A percentile compares a stretch with the other conserved stretches of the same genome.
These are phyloP conservation scores for Kingdonia uniflora DNA, from an alignment of 164 flowering plant species.

Conservation along the genomic window DNA sequence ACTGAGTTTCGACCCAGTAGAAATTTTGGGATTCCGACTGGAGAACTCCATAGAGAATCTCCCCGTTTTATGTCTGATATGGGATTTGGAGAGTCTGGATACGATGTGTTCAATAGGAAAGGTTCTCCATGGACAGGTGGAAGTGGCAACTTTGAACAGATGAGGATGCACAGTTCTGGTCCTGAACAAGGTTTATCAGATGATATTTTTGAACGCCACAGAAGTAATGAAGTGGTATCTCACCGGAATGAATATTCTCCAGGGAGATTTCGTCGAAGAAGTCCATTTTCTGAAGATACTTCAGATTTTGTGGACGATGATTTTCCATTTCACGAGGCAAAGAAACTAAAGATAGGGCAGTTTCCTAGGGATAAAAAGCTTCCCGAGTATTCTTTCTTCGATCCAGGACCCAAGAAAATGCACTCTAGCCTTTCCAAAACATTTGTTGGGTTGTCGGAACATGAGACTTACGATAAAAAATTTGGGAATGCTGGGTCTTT, in stretches of 20 bases:
- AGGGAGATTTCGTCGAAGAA: slow-evolving; percentile 26
- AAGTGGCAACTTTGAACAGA: slow-evolving; percentile 28
- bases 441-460: slow-evolving; percentile 29
- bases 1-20: slow-evolving; percentile 32
- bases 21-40: slow-evolving; percentile 21
- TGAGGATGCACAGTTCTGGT: slow-evolving; percentile 29
- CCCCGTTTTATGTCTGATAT: slow-evolving; percentile 31
- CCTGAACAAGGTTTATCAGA: slow-evolving; percentile 28
- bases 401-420: slow-evolving; percentile 32
- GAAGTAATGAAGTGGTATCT: slow-evolving; percentile 40
- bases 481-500: slow-evolving; percentile 24
- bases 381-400: slow-evolving; percentile 62
- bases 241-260: slow-evolving; percentile 37
- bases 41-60: slow-evolving; percentile 32
- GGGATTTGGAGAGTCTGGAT: slow-evolving; percentile 40
- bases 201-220: slow-evolving; percentile 28
- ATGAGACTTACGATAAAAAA: slow-evolving; percentile 27
- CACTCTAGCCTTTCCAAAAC: slow-evolving; percentile 18
- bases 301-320: slow-evolving; percentile 72
- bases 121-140: slow-evolving; percentile 26
- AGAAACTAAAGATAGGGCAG: slow-evolving; percentile 48
- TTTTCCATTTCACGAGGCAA: slow-evolving; percentile 35
- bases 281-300: slow-evolving; percentile 41
- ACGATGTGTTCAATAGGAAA: slow-evolving; percentile 27
- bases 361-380: slow-evolving; percentile 54